Evolutionary conservation across 78 protist genomes (phyloP), one percentile per base, ranked within the genome.

Genomic region (Monocercomonoides exilis): DNA sequence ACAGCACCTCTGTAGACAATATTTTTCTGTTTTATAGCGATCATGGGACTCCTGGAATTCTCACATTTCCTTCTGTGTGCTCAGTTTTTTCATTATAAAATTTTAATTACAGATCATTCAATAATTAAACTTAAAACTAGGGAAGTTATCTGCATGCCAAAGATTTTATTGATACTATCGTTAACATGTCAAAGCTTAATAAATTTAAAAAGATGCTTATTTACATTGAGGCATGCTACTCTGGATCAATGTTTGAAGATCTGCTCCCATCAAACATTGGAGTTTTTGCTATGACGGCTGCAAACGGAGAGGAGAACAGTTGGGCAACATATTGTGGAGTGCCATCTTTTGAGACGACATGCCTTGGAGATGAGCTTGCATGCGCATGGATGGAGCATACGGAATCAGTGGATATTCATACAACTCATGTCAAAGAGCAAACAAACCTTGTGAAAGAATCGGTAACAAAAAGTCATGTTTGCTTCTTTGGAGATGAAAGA

Each of bases 171-270:
- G 33, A 35, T 29, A 45, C 91, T 1, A 35, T 89, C 43, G 32
- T 63, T 34, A 33, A 46, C 38, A 89, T 84, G 91, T 64, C 64
- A 82, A 77, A 2, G 29, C 36, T 34, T 43, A 5, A 64, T 43
- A 0, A 1, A 81, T 88, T 63, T 44, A 54, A 43, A 35, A 29
- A 44, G 63, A 42, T 90, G 81, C 44, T 90, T 45, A 2, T 77
- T 45, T 86, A 90, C 81, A 44, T 86, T 11, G 92, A 90, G 63
- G 92, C 92, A 43, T 90, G 92, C 87, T 79, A 90, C 42, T 79
- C 88, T 36, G 92, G 92, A 44, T 90, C 92, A 38, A 86, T 90
- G 89, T 90, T 86, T 87, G 0, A 0, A 33, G 88, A 85, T 46
- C 41, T 77, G 80, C 84, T 86, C 43, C 43, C 77, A 2, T 44